phyloP scores from a whole-genome alignment of 768 basidiomycete species.

The Tylopilus balloui region DNA sequence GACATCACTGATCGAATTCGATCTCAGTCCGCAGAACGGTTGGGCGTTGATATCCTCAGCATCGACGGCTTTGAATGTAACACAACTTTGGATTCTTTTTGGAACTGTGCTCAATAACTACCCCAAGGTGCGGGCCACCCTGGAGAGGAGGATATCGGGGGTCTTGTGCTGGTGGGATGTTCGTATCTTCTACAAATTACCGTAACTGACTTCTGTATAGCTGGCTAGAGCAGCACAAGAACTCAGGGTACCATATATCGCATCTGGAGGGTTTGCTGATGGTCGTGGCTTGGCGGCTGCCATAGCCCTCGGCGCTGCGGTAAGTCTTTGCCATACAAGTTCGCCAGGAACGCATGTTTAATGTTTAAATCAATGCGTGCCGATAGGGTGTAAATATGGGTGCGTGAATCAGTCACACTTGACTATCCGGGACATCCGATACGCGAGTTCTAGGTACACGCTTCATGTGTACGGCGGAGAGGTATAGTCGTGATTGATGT shows the following conservation, averaged over 20 bases:
- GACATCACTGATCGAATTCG: neutral
- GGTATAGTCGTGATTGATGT: conserved; percentile 36
- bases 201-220: conserved; percentile 34
- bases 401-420: conserved; percentile 7
- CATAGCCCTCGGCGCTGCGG: conserved; percentile 74
- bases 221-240: conserved; percentile 85
- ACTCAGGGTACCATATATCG: conserved; percentile 79
- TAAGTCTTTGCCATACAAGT: conserved; percentile 35
- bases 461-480: conserved; percentile 90
- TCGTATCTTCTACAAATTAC: neutral
- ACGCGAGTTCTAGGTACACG: conserved; percentile 50
- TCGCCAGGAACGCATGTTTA: neutral
- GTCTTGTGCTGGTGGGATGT: conserved; percentile 64
- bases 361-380: neutral
- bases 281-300: conserved; percentile 79
- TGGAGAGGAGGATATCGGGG: conserved; percentile 91
- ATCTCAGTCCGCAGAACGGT: conserved; percentile 54
- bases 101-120: conserved; percentile 5
- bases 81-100: conserved; percentile 15
- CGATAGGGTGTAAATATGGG: conserved; percentile 84
- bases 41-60: conserved; percentile 83
- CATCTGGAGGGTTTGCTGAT: conserved; percentile 89
- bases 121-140: conserved; percentile 85
- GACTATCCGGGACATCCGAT: neutral
- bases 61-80: conserved; percentile 91